Base-by-base conservation (phyloP, 2,329 filamentous ascomycete species). In the Trichoderma gracile region DNA sequence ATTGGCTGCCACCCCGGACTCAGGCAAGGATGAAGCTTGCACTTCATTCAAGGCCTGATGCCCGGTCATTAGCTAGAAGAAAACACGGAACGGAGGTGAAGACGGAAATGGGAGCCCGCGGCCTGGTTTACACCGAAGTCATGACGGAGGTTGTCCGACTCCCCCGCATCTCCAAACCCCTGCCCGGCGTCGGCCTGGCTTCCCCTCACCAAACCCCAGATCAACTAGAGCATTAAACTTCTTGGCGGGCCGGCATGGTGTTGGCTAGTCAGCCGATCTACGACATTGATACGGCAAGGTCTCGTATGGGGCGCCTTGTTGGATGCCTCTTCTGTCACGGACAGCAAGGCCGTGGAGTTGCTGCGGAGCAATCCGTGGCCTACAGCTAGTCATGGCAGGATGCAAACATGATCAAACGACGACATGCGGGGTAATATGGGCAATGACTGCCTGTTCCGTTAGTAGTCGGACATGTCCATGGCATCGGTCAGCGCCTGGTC, bases 111-210 rank as follows among this genome's bases (percentile, higher is more conserved):
- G 21, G 19, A 52, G 23, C 14, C 33, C 12, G 33, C 33, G 10
- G 33, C 33, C 15, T 23, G 27, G 38, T 33, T 25, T 30, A 25
- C 59, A 62, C 49, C 59, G 49, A 62, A 46, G 14, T 5, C 14
- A 46, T 15, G 9, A 38, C 59, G 59, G 59, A 54, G 40, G 49
- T 53, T 62, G 59, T 46, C 59, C 59, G 59, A 54, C n/a, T 33
- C 56, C 58, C 58, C 58, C 57, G 30, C 58, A 30, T 61, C 59
- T 53, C 47, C 58, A 53, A 61, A 23, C 33, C 17, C 15, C 9
- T 27, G 25, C 43, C 30, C n/a, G 14, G 6, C 12, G 14, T n/a
- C 56, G 45, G 40, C n/a, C 30, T 23, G 25, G n/a, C 30, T 53
- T 45, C 57, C 58, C 59, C 59, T 54, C 47, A 52, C 38, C 40